Conservation (phyloP, 2,329 filamentous ascomycete genomes). For the Ramichloridium luteum region DNA sequence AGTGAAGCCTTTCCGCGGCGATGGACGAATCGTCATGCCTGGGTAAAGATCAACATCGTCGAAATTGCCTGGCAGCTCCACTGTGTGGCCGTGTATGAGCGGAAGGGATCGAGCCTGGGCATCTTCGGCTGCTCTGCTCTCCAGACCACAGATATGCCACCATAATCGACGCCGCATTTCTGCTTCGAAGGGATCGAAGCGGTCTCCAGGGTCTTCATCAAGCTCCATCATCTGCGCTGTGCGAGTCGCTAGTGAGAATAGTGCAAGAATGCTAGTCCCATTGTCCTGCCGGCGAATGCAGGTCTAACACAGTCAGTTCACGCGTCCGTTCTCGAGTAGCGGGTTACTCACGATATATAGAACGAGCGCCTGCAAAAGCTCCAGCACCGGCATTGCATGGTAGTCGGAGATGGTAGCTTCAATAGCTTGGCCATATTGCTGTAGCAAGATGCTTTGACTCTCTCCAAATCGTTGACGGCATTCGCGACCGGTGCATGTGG, state of each 20-base stretch:
- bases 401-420: constrained; percentile 10
- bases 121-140: constrained; percentile 18
- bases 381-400: constrained; percentile 12
- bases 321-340: too few relatives aligned
- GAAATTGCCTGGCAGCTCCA: constrained; percentile 16
- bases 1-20: constrained; percentile 13
- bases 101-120: constrained; percentile 10
- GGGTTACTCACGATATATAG: constrained; percentile 13
- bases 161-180: constrained; percentile 15
- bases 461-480: constrained; percentile 14
- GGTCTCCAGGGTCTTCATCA: constrained; percentile 10
- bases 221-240: constrained; percentile 13
- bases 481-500: constrained; percentile 16
- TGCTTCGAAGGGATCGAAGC: constrained; percentile 11
- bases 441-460: constrained; percentile 10
- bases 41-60: constrained; percentile 18
- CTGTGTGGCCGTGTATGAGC: constrained; percentile 13
- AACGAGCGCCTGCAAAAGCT: constrained; percentile 14
- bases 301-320: too few relatives aligned
- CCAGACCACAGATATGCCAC: constrained; percentile 16
- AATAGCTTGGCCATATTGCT: constrained; percentile 10
- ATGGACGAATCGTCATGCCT: constrained; percentile 9
- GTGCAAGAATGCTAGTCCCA: constrained; percentile 8
- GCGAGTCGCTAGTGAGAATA: constrained; percentile 13
- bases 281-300: constrained; percentile 11